These are phyloP conservation scores for Candida broadrunensis DNA, from an alignment of 805 yeast genomes.

Conservation along the genomic window DNA sequence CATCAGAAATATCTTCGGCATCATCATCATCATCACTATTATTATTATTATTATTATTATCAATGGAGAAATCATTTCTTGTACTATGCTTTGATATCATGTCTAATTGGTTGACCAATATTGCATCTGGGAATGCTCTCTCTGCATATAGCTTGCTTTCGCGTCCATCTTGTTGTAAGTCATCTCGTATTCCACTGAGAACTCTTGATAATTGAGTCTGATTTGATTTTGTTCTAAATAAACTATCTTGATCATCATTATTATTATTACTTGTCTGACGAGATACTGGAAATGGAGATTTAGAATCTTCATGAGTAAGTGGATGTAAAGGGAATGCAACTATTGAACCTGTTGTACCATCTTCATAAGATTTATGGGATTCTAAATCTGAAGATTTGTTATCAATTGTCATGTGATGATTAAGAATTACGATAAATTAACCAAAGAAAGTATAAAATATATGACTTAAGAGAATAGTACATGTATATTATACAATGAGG, in stretches of 20 bases:
- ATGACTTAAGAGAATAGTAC: too few relatives aligned
- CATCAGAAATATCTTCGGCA: not conserved
- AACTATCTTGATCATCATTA: not conserved
- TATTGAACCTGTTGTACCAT: not conserved
- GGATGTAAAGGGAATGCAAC: not conserved
- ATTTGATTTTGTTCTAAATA: conserved; percentile 8
- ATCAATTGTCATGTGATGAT: not conserved
- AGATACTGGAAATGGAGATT: not conserved
- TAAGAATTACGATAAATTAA: too few relatives aligned
- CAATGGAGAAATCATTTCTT: not conserved
- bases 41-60: not conserved
- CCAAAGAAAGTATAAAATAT: too few relatives aligned
- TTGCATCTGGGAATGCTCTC: conserved; percentile 10
- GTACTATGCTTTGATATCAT: conserved; percentile 8
- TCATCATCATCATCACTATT: conserved; percentile 3
- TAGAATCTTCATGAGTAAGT: not conserved
- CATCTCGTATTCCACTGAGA: conserved; percentile 20
- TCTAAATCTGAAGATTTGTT: not conserved
- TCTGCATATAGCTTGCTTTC: conserved; percentile 7
- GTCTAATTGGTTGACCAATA: conserved; percentile 16
- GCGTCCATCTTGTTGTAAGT: conserved; percentile 11
- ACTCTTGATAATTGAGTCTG: conserved; percentile 14
- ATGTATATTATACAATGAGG: too few relatives aligned
- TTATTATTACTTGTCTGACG: not conserved
- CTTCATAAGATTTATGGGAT: not conserved